phyloP scores from a whole-genome alignment of 192 early-diverging fungal genomes.

The Coemansia brasiliensis region DNA sequence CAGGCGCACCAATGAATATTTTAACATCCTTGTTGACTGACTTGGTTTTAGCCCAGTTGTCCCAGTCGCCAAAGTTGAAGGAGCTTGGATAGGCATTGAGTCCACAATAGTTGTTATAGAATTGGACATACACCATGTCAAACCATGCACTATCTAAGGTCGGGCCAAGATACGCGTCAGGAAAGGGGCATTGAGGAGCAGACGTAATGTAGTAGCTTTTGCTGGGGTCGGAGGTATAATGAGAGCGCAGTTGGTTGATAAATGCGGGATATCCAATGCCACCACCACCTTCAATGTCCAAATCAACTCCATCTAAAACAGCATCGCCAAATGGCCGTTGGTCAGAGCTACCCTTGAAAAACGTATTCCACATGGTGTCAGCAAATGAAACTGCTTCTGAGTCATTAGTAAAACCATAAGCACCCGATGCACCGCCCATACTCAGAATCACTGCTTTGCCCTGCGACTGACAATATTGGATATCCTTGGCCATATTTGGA shows the following conservation, averaged over 20 bases:
- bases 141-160: conserved; percentile 61
- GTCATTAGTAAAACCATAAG: conserved; percentile 56
- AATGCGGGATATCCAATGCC: conserved; percentile 53
- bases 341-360: conserved; percentile 58
- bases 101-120: conserved; percentile 73
- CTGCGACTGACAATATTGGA: conserved; percentile 63
- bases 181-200: conserved; percentile 67
- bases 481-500: conserved; percentile 59
- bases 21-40: conserved; percentile 61
- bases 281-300: conserved; percentile 59
- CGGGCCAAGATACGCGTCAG: conserved; percentile 57
- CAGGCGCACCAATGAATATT: conserved; percentile 59
- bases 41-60: conserved; percentile 62
- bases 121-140: conserved; percentile 68
- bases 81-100: conserved; percentile 43
- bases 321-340: conserved; percentile 62
- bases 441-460: conserved; percentile 67
- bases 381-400: conserved; percentile 53
- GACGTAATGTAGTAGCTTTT: conserved; percentile 60
- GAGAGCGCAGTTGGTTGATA: conserved; percentile 44
- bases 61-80: conserved; percentile 65
- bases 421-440: conserved; percentile 68
- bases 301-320: conserved; percentile 62
- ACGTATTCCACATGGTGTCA: conserved; percentile 61
- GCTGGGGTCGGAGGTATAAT: conserved; percentile 48